A percentile compares a stretch with the other conserved stretches of the same genome.
These are phyloP conservation scores for Abrus precatorius DNA, from an alignment of 306 rosid genomes.

Conservation along the genomic window DNA sequence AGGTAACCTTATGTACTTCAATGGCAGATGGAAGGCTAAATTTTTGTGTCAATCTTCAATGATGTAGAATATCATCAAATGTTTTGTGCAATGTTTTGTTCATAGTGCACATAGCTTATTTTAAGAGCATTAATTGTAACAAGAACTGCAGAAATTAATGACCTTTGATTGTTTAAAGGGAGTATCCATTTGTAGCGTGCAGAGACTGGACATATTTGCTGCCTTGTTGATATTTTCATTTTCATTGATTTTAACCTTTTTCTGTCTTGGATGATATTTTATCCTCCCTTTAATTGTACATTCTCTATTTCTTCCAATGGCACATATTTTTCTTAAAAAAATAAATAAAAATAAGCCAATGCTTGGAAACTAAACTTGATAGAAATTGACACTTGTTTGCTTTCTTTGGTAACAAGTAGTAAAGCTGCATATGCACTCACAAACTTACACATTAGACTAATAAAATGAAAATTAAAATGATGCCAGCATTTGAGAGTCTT, in stretches of 20 bases:
- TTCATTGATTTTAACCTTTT: slow-evolving; percentile 1
- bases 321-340: neutral
- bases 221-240: neutral
- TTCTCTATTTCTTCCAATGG: neutral
- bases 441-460: neutral
- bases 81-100: neutral
- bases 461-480: neutral
- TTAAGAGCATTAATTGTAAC: neutral
- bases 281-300: slow-evolving; percentile 1
- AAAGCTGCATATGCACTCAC: slow-evolving; percentile 15
- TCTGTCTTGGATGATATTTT: neutral
- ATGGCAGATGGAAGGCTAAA: neutral
- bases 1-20: slow-evolving; percentile 9
- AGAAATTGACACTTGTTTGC: slow-evolving; percentile 6
- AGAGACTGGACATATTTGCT: neutral
- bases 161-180: neutral
- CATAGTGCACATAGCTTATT: slow-evolving; percentile 8
- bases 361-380: slow-evolving; percentile 8
- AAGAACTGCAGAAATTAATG: neutral
- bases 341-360: neutral
- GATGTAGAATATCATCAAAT: slow-evolving; percentile 5
- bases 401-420: slow-evolving; percentile 16
- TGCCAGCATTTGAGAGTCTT: neutral
- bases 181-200: slow-evolving; percentile 1
- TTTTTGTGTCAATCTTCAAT: neutral